Base-by-base conservation (phyloP, 257 asterid genomes). In the Lycium ferocissimum region DNA sequence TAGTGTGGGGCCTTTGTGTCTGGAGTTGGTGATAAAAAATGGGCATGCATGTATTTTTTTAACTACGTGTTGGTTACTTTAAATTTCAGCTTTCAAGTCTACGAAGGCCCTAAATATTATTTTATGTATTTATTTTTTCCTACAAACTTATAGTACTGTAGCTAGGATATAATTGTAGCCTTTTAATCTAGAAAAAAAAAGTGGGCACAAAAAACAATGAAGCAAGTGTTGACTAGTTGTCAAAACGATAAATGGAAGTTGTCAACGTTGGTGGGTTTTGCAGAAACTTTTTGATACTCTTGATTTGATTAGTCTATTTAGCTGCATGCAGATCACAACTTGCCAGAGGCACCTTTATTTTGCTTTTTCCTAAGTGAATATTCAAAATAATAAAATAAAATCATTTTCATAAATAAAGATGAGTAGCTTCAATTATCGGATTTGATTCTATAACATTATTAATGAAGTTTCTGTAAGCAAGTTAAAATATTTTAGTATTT, bases 161-260 rank as follows among this genome's bases (percentile, higher is more conserved):
- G 56, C 56, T 71, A 22, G 45, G 61, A 75, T 14, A 75, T 75
- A 49, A 49, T 49, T 76, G 63, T 76, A 76, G 81, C 81, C 62
- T 76, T 76, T 22, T 76, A 22, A 51, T 76, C 51, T 51, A 22
- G 22, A 12, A 1, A 47, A 75, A 69, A 59, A 7, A 13, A 40
- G 17, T 76, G 63, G 63, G 81, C 81, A 76, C 81, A 76, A 76
- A 76, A 49, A 76, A 7, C 47, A 53, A 76, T 76, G 81, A 76
- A 76, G 6, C 18, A 75, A 75, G 81, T 76, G 62, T 76, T 76
- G 81, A 76, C 81, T 76, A 76, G 63, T 49, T 76, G 5, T 76
- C 63, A 76, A 49, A n/a, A 26, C 22, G 47, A 76, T 13, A 22
- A 37, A 69, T 69, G 13, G 47, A 66, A 35, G 81, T 51, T 6